A percentile compares a stretch with the other conserved stretches of the same genome.
Evolutionary conservation across 805 yeast genomes (phyloP).

Genomic region (Candida boidinii): DNA sequence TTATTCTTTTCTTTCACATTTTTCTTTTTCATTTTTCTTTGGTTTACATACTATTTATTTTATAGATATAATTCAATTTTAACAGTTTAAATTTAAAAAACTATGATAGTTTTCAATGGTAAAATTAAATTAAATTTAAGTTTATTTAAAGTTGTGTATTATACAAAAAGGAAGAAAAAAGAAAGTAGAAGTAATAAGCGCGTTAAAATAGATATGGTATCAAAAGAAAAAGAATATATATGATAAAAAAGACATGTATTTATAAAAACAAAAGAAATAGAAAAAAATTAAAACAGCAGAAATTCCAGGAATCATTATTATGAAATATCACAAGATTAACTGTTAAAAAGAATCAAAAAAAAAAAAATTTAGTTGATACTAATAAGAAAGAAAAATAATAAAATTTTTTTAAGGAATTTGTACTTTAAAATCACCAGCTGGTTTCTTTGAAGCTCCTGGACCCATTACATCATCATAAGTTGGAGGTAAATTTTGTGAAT

Average conservation of each 20-base stretch:
- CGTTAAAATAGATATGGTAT: too few species aligned
- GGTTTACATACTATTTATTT: too few species aligned
- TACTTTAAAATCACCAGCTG: constrained; percentile 8
- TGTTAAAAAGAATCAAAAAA: not conserved
- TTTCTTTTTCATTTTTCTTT: too few species aligned
- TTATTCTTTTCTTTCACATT: too few species aligned
- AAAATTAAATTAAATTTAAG: not conserved
- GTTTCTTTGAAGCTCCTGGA: not conserved
- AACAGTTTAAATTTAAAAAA: too few species aligned
- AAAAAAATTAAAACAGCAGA: not conserved
- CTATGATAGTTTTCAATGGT: too few species aligned
- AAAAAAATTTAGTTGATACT: constrained; percentile 1
- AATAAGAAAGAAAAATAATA: not conserved
- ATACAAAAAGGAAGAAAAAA: not conserved
- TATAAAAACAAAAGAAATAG: not conserved
- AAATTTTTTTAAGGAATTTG: constrained; percentile 5
- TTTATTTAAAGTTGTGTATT: not conserved
- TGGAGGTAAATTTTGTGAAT: constrained; percentile 10
- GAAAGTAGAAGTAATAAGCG: constrained; percentile 1
- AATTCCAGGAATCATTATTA: not conserved
- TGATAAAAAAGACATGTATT: not conserved
- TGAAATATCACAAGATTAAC: not conserved
- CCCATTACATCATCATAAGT: constrained; percentile 12
- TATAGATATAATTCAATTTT: too few species aligned
- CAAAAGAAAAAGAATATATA: not conserved